phyloP scores from a whole-genome alignment of 2,329 filamentous ascomycete species.

The Fusarium succisae region DNA sequence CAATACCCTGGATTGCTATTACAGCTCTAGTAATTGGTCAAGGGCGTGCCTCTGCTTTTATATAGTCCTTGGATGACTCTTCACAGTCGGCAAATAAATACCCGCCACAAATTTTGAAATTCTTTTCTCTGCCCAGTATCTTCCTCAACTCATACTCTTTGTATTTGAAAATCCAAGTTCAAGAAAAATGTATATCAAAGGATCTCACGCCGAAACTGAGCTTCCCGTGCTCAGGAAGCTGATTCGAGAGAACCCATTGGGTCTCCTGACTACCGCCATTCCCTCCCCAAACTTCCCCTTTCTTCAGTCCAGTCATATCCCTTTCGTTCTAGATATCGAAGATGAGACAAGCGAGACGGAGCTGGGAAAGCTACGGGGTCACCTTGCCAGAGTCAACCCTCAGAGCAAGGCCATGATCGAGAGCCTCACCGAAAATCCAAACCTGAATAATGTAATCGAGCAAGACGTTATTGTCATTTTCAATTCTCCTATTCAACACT shows the following conservation, averaged over 20 bases:
- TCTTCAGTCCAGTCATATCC: constrained; percentile 69
- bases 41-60: neutral
- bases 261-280: constrained; percentile 71
- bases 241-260: constrained; percentile 68
- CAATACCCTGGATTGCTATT: neutral
- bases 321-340: constrained; percentile 64
- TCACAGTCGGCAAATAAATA: neutral
- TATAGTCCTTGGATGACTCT: neutral
- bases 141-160: neutral
- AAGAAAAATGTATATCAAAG: constrained; percentile 65
- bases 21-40: neutral
- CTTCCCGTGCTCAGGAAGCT: constrained; percentile 62
- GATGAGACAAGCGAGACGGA: constrained; percentile 53
- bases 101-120: neutral
- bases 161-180: neutral
- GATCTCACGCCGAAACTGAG: constrained; percentile 61
- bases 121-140: neutral
- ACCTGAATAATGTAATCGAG: constrained; percentile 46
- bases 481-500: constrained; percentile 66
- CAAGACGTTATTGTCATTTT: constrained; percentile 72
- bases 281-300: constrained; percentile 57
- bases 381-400: constrained; percentile 70
- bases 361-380: constrained; percentile 63
- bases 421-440: constrained; percentile 34
- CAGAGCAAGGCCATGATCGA: constrained; percentile 70